These are phyloP conservation scores for Anethum foeniculum DNA, from an alignment of 140 eudicot genomes.

Conservation along the genomic window DNA sequence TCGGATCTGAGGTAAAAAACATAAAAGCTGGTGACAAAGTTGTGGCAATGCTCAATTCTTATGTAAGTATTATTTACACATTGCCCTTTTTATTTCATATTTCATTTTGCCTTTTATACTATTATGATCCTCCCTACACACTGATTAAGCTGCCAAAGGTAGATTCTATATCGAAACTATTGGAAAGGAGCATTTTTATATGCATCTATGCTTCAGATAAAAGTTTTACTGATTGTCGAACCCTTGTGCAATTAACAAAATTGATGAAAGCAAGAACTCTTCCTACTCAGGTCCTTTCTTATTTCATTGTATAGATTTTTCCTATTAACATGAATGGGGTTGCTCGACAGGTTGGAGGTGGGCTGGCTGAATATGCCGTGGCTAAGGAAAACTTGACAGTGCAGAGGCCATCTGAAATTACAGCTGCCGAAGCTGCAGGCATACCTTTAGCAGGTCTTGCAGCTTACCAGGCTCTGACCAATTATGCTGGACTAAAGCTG, in stretches of 20 bases:
- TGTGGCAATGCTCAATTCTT: constrained; percentile 30
- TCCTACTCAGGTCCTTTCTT: neutral
- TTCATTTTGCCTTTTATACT: no score
- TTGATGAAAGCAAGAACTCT: neutral
- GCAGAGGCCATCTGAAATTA: constrained; percentile 45
- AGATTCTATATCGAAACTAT: no score
- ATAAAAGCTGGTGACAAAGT: constrained; percentile 62
- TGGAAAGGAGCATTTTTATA: neutral
- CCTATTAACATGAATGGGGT: neutral
- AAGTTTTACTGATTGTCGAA: no score
- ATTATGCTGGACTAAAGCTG: constrained; percentile 36
- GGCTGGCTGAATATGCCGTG: constrained; percentile 38
- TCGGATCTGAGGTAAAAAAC: constrained; percentile 50
- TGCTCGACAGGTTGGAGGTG: constrained; percentile 23
- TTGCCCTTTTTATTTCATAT: neutral
- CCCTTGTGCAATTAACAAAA: neutral
- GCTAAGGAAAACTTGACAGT: constrained; percentile 46
- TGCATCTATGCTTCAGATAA: no score
- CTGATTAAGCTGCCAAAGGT: neutral
- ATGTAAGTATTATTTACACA: constrained; percentile 27
- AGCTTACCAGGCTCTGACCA: constrained; percentile 50
- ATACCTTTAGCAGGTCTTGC: constrained; percentile 52
- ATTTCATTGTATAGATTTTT: neutral
- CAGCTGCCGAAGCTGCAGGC: constrained; percentile 47
- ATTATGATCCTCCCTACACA: neutral